Base-by-base conservation (phyloP, 495 filamentous ascomycete genomes). In the Pseudomonodictys pantanalensis region DNA sequence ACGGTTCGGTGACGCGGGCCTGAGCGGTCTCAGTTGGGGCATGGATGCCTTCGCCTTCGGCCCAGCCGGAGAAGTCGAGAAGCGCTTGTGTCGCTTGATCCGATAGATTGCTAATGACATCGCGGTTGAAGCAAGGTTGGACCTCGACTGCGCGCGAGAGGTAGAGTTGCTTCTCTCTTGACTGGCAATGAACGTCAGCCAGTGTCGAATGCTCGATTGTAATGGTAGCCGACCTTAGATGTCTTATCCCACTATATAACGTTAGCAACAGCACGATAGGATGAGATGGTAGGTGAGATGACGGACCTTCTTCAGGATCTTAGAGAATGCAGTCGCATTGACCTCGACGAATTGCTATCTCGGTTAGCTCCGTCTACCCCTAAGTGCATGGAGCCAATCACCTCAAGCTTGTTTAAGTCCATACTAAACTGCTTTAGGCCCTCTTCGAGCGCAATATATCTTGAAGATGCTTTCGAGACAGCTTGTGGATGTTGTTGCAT, bases 361-460 rank as follows among this genome's bases (percentile, higher is more conserved):
- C 44, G 2, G 20, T 68, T 45, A 64, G 59, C 24, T 24, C 20
- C 8, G n/a, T 10, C 44, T 23, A 26, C 38, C 15, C 15, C 20
- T 12, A 3, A 9, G 11, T 24, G 25, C 3, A n/a, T 53, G 7
- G 38, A 11, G 25, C 22, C 35, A 51, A 61, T 62, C 70, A 82
- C 79, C 72, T 97, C 92, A 42, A 98, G 78, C 73, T 98, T 98
- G 75, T 96, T 95, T 33, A 98, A 72, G 69, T 97, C 93, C 61
- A 88, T 91, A 70, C 91, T 90, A 69, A 97, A 97, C 70, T 97
- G 92, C 63, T 92, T 90, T 64, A 98, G 92, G 1, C 93, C 95
- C 76, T 97, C 92, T 68, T 97, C 89, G 15, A 98, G 79, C 1
- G 91, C 90, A 18, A 93, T 87, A 67, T 95, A 97, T 68, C 90